Percentiles rank a stretch among this genome's conserved stretches.
These are phyloP conservation scores for Sphaerobolus stellatus DNA, from an alignment of 1,284 basidiomycete species.

Conservation along the genomic window DNA sequence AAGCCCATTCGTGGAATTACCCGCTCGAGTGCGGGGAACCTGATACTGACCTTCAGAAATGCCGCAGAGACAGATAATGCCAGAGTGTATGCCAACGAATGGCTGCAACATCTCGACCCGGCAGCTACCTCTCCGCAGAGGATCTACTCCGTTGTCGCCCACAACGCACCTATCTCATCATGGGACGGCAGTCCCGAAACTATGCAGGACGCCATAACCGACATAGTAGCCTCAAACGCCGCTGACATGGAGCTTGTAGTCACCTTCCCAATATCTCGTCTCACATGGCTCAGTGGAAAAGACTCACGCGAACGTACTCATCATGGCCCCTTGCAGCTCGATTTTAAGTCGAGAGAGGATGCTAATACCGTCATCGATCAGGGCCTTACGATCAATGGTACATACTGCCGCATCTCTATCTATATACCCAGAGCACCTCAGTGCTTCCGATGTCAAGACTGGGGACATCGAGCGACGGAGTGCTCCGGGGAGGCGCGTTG, in stretches of 20 bases:
- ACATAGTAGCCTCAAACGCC: not conserved
- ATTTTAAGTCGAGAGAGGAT: not conserved
- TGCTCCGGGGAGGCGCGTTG: conserved; percentile 20
- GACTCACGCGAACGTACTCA: too few relatives aligned
- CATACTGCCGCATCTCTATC: not conserved
- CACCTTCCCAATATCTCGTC: not conserved
- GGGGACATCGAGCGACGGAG: too few relatives aligned
- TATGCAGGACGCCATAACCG: not conserved
- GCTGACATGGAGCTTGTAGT: not conserved
- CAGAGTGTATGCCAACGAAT: not conserved
- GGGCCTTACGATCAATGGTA: conserved; percentile 9
- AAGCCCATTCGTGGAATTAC: too few relatives aligned
- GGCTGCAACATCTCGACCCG: not conserved
- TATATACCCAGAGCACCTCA: conserved; percentile 3
- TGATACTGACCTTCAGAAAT: too few relatives aligned
- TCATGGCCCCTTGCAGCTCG: not conserved
- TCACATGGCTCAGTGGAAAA: too few relatives aligned
- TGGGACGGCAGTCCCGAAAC: not conserved
- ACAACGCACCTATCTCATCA: not conserved
- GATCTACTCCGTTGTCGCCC: not conserved
- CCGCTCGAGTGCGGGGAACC: too few relatives aligned
- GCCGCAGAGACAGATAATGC: too few relatives aligned
- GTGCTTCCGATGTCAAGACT: too few relatives aligned
- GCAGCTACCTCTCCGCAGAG: not conserved
- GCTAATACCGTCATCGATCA: conserved; percentile 14